A percentile compares a stretch with the other conserved stretches of the same genome.
phyloP scores from a whole-genome alignment of 306 rosid genomes.

The Vachellia collinsii region DNA sequence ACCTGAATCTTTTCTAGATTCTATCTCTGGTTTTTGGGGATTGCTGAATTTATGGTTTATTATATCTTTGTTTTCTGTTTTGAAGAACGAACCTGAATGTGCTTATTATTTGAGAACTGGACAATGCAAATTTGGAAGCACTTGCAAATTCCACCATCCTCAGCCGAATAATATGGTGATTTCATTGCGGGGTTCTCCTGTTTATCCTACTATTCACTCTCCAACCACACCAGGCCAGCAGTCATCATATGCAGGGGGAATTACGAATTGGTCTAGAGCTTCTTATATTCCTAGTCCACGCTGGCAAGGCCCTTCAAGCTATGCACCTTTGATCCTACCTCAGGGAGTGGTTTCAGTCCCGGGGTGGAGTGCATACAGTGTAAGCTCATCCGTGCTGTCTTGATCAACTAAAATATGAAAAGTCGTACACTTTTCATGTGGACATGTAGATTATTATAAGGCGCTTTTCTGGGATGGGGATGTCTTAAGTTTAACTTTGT shows the following conservation, averaged over 20 bases:
- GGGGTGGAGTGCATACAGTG: slow-evolving; percentile 86
- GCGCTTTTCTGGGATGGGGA: background rate
- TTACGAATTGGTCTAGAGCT: slow-evolving; percentile 91
- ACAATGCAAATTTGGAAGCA: slow-evolving; percentile 88
- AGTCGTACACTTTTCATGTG: slow-evolving; percentile 23
- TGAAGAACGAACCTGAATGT: slow-evolving; percentile 85
- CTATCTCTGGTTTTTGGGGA: slow-evolving; percentile 17
- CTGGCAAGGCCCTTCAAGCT: slow-evolving; percentile 97
- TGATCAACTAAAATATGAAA: slow-evolving; percentile 24
- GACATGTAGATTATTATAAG: slow-evolving; percentile 27
- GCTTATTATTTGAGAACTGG: slow-evolving; percentile 95
- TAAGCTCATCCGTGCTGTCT: slow-evolving; percentile 53
- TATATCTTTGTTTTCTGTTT: slow-evolving; percentile 28
- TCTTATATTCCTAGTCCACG: slow-evolving; percentile 92
- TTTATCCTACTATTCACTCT: slow-evolving; percentile 84
- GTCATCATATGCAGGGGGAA: slow-evolving; percentile 83
- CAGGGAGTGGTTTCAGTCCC: slow-evolving; percentile 97
- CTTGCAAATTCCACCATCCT: slow-evolving; percentile 98
- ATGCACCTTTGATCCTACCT: slow-evolving; percentile 82
- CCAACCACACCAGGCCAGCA: slow-evolving; percentile 92
- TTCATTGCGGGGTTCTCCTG: slow-evolving; percentile 81
- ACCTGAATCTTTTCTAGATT: slow-evolving; percentile 16
- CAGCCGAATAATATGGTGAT: slow-evolving; percentile 92
- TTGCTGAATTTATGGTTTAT: slow-evolving; percentile 26
- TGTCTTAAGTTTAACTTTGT: slow-evolving; percentile 13